A percentile compares a stretch with the other conserved stretches of the same genome.
Evolutionary conservation across 305 asterid genomes (phyloP).

Genomic region (Fraxinus dipetala): DNA sequence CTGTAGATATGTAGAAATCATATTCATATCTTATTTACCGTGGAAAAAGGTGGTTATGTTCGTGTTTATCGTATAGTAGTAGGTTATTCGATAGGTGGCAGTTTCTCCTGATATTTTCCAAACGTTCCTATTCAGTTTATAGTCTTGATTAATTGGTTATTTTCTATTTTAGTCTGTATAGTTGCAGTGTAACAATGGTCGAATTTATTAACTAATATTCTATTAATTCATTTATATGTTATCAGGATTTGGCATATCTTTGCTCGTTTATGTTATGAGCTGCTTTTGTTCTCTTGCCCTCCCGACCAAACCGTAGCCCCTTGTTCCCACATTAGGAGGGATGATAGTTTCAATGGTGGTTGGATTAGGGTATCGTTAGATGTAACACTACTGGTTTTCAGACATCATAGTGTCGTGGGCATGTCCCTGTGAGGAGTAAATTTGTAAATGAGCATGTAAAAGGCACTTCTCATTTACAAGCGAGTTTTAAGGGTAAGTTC

Average conservation of each 20-base stretch:
- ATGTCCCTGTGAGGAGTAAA: background rate
- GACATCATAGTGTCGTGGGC: background rate
- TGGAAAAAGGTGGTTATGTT: slow-evolving; percentile 29
- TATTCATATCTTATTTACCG: background rate
- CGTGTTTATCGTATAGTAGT: slow-evolving; percentile 24
- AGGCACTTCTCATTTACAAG: background rate
- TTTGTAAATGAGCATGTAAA: background rate
- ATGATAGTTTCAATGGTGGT: background rate
- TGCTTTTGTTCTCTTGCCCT: background rate
- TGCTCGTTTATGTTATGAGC: background rate
- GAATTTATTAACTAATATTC: background rate
- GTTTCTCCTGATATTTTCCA: background rate
- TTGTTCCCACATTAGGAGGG: background rate
- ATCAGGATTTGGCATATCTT: background rate
- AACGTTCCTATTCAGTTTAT: background rate
- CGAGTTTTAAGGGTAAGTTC: background rate
- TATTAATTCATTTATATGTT: slow-evolving; percentile 15
- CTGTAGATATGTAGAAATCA: slow-evolving; percentile 40
- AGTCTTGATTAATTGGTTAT: background rate
- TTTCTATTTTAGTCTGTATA: background rate
- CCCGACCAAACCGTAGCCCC: background rate
- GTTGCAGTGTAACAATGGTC: background rate
- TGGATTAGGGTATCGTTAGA: background rate
- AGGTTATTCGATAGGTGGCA: slow-evolving; percentile 23
- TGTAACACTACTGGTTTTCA: background rate